These are phyloP conservation scores for Mucor plumbeus DNA, from an alignment of 371 early-diverging fungal species.

Conservation along the genomic window DNA sequence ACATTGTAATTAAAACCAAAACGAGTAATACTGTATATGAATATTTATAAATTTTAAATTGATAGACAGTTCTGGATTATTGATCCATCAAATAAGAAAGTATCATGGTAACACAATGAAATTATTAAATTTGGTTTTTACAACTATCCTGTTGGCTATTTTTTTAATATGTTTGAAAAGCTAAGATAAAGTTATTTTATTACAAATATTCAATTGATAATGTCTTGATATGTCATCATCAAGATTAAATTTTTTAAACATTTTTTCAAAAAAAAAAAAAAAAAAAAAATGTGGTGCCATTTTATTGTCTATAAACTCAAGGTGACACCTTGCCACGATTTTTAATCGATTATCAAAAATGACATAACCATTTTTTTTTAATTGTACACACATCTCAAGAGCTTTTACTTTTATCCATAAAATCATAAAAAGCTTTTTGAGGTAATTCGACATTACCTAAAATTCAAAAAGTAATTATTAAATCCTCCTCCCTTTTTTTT, in stretches of 20 bases:
- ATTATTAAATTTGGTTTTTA: not conserved
- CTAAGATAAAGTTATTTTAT: too few relatives aligned
- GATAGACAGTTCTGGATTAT: not conserved
- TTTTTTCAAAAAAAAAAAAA: not conserved
- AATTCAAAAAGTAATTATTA: not conserved
- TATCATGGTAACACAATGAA: not conserved
- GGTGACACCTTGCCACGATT: slow-evolving; percentile 7
- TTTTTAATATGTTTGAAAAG: too few relatives aligned
- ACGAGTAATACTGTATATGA: not conserved
- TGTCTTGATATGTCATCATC: too few relatives aligned
- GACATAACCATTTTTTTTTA: not conserved
- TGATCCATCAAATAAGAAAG: not conserved
- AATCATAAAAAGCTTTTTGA: slow-evolving; percentile 76
- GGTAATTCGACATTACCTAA: slow-evolving; percentile 73
- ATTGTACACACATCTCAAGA: not conserved
- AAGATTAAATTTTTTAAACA: not conserved
- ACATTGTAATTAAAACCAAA: not conserved
- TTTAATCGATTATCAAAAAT: not conserved
- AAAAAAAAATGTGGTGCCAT: not conserved
- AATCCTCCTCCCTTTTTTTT: not conserved
- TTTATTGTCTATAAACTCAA: not conserved
- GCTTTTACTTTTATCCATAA: slow-evolving; percentile 57
- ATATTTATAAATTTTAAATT: not conserved
- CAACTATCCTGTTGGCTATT: too few relatives aligned
- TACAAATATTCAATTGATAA: too few relatives aligned